Percentiles rank a stretch among this genome's conserved stretches.
phyloP scores from a whole-genome alignment of 2,329 filamentous ascomycete species.

The Aspergillus sp. region DNA sequence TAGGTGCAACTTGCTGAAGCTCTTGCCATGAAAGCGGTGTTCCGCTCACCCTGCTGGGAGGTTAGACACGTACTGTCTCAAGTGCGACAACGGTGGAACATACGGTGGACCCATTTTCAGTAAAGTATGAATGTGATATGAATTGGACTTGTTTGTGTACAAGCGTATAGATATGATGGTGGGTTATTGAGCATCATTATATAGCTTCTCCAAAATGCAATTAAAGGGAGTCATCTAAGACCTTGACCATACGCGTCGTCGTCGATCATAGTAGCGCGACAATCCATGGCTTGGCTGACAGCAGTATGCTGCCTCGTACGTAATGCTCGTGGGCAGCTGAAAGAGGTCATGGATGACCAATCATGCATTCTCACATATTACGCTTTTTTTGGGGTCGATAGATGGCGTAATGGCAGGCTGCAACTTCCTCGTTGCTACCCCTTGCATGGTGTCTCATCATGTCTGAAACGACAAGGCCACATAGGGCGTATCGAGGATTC shows the following conservation, averaged over 20 bases:
- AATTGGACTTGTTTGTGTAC: neutral
- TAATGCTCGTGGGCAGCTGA: neutral
- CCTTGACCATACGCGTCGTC: neutral
- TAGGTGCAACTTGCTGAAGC: neutral
- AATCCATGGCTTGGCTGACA: neutral
- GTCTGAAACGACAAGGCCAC: neutral
- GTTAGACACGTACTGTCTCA: neutral
- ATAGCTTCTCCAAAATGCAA: neutral
- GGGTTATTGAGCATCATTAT: neutral
- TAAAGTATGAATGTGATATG: neutral
- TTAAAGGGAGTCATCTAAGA: neutral
- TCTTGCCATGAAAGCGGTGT: constrained; percentile 4
- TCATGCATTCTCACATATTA: constrained; percentile 2
- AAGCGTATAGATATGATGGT: neutral
- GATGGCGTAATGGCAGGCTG: neutral
- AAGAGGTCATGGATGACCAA: neutral
- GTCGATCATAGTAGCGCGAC: neutral
- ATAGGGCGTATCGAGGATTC: neutral
- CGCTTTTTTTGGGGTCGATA: neutral
- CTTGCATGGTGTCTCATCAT: constrained; percentile 7
- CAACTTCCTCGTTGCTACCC: neutral
- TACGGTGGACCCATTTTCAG: constrained; percentile 5
- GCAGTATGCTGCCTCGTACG: neutral
- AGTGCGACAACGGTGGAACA: neutral
- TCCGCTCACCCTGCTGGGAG: neutral